Percentiles rank a stretch among this genome's conserved stretches.
Evolutionary conservation across 495 filamentous ascomycete genomes (phyloP).

Genomic region (Thozetella sp.): DNA sequence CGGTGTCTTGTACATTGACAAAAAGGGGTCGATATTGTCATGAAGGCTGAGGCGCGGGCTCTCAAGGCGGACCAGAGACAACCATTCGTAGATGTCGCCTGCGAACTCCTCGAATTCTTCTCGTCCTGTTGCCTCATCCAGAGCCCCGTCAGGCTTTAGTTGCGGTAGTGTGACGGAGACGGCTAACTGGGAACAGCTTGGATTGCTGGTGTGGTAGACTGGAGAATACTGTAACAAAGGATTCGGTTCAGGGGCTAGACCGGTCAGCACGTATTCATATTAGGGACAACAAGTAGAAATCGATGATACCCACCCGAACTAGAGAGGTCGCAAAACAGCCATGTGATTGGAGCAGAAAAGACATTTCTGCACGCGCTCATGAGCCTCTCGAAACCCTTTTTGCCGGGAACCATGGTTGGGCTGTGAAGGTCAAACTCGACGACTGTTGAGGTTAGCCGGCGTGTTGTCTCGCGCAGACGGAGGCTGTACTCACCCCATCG

Average conservation of each 20-base stretch:
- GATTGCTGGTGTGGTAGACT: constrained; percentile 38
- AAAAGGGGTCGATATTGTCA: constrained; percentile 79
- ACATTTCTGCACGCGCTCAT: constrained; percentile 85
- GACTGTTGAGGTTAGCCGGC: constrained; percentile 45
- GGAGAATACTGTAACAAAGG: constrained; percentile 59
- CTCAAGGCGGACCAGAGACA: constrained; percentile 69
- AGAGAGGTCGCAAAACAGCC: constrained; percentile 77
- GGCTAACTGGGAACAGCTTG: constrained; percentile 25
- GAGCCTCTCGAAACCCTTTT: constrained; percentile 87
- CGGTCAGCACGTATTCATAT: constrained; percentile 12
- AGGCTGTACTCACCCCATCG: constrained; percentile 42
- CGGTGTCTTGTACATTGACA: constrained; percentile 79
- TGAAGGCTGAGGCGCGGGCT: constrained; percentile 69
- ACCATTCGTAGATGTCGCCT: constrained; percentile 78
- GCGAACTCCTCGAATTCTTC: constrained; percentile 61
- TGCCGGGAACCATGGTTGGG: constrained; percentile 85
- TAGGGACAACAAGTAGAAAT: neutral
- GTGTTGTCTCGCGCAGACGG: neutral
- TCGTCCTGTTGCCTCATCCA: constrained; percentile 29
- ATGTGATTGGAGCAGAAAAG: constrained; percentile 68
- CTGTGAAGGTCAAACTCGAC: constrained; percentile 80
- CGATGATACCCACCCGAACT: constrained; percentile 27
- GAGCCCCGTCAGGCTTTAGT: constrained; percentile 41
- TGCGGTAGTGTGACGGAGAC: constrained; percentile 47
- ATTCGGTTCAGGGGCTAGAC: constrained; percentile 39